These are phyloP conservation scores for Alopecurus myosuroides DNA, from an alignment of 176 grass and related monocot species.

Conservation along the genomic window DNA sequence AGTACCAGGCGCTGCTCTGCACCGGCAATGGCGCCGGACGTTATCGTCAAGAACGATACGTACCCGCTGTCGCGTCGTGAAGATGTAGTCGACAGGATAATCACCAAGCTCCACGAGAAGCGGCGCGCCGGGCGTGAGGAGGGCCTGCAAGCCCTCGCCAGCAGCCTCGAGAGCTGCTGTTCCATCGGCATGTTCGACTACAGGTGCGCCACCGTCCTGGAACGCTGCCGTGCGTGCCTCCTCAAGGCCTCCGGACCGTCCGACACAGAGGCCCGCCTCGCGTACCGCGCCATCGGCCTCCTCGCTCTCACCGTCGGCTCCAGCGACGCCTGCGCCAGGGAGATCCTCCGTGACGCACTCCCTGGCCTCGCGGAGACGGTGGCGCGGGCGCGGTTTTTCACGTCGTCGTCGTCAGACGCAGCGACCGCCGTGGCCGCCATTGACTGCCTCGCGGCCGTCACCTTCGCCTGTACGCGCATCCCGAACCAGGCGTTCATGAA, in stretches of 20 bases:
- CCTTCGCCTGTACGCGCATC: background rate
- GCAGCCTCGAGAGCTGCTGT: background rate
- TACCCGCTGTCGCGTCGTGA: background rate
- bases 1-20: background rate
- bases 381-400: background rate
- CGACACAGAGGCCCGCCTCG: slow-evolving; percentile 13
- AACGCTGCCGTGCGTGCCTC: background rate
- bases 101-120: background rate
- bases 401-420: background rate
- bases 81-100: background rate
- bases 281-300: slow-evolving; percentile 24
- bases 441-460: slow-evolving; percentile 23
- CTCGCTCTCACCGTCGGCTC: slow-evolving; percentile 26
- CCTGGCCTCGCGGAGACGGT: background rate
- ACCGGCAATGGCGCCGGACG: background rate
- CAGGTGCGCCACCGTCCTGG: background rate
- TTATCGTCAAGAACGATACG: background rate
- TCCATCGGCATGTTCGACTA: background rate
- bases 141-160: background rate
- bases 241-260: background rate
- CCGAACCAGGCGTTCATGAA: background rate
- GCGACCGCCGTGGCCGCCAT: background rate
- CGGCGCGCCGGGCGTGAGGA: background rate
- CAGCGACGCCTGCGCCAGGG: background rate
- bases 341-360: slow-evolving; percentile 18